Conservation (phyloP, 2,329 filamentous ascomycete species). For the Colletotrichum camelliae region DNA sequence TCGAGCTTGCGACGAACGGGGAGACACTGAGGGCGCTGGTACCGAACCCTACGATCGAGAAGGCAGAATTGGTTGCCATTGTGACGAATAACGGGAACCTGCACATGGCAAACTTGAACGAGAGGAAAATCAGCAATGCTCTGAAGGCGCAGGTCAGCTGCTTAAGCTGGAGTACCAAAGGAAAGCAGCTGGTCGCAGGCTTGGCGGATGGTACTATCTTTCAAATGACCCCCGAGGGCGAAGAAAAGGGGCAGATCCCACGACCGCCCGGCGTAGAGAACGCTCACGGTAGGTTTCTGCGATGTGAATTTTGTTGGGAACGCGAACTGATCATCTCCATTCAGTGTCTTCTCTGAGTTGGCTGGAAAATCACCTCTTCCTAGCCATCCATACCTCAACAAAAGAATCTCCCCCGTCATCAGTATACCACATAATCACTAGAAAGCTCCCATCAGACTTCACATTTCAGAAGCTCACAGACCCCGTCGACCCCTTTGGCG, state of each 20-base stretch:
- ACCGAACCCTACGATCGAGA: constrained; percentile 80
- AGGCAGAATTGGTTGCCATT: constrained; percentile 77
- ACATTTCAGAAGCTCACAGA: constrained; percentile 77
- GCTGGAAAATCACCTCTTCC: constrained; percentile 87
- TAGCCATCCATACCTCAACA: constrained; percentile 77
- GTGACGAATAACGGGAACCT: constrained; percentile 83
- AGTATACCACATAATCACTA: constrained; percentile 80
- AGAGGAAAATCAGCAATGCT: constrained; percentile 64
- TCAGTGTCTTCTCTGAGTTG: constrained; percentile 85
- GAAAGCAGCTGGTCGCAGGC: constrained; percentile 91
- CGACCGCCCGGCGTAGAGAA: constrained; percentile 71
- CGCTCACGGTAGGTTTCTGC: constrained; percentile 66
- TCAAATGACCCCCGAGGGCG: constrained; percentile 85
- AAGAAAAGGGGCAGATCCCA: constrained; percentile 78
- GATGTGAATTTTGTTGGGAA: constrained; percentile 8
- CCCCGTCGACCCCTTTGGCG: constrained; percentile 74
- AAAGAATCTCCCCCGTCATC: constrained; percentile 65
- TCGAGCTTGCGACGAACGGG: constrained; percentile 80
- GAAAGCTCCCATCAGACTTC: constrained; percentile 65
- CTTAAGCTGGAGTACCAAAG: constrained; percentile 88
- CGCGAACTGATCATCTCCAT: constrained; percentile 45
- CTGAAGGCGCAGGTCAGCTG: constrained; percentile 81
- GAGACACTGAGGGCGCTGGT: constrained; percentile 74
- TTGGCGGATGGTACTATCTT: constrained; percentile 78
- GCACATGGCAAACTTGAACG: constrained; percentile 80